Evolutionary conservation across 1,139 yeast genomes (phyloP).

Genomic region (Pichia sp.): DNA sequence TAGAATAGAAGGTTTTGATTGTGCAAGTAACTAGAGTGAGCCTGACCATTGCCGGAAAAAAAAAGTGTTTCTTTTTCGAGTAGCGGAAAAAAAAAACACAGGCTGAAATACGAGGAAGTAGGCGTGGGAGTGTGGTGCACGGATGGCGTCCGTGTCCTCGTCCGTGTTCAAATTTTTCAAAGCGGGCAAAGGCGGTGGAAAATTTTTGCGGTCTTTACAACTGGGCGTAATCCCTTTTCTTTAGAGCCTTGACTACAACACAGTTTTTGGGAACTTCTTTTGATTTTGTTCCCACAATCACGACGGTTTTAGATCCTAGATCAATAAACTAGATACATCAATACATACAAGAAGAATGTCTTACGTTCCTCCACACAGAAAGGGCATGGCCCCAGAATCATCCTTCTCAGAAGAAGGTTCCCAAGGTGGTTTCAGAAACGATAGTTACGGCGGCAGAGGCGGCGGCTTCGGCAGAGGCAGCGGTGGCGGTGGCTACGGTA

Average conservation of each 20-base stretch:
- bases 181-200: conserved; percentile 4
- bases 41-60: too few relatives aligned
- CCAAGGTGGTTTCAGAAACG: background rate
- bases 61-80: too few relatives aligned
- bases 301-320: conserved; percentile 4
- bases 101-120: too few relatives aligned
- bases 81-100: too few relatives aligned
- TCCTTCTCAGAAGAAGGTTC: background rate
- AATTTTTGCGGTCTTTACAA: conserved; percentile 3
- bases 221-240: background rate
- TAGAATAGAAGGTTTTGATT: background rate
- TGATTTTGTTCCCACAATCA: background rate
- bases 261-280: background rate
- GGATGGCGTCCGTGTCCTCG: background rate
- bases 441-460: conserved; percentile 33
- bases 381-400: conserved; percentile 14
- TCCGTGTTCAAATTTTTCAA: background rate
- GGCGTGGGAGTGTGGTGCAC: background rate
- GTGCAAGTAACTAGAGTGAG: background rate
- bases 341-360: conserved; percentile 21
- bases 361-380: conserved; percentile 35
- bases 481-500: conserved; percentile 5
- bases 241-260: background rate
- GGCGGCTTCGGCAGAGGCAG: conserved; percentile 30
- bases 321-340: background rate